phyloP scores from a whole-genome alignment of 192 early-diverging fungal genomes.

The Spizellomyces punctatus region DNA sequence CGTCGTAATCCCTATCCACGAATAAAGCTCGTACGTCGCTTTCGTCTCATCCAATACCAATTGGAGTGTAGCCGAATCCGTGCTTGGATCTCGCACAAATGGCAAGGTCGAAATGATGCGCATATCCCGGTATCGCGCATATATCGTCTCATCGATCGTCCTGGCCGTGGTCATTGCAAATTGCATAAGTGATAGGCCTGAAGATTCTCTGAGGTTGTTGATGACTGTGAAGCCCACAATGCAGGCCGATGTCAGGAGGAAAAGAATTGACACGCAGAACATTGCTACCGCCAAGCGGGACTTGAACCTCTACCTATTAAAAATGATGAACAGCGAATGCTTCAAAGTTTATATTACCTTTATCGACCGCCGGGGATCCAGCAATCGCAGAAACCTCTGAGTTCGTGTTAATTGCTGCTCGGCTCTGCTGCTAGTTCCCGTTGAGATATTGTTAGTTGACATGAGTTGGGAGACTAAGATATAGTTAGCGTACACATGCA shows the following conservation, averaged over 20 bases:
- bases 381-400: not conserved
- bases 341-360: conserved; percentile 7
- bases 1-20: conserved; percentile 31
- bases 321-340: not conserved
- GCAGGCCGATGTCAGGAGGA: conserved; percentile 15
- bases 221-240: conserved; percentile 7
- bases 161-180: not conserved
- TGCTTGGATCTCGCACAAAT: conserved; percentile 8
- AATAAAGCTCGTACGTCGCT: conserved; percentile 16
- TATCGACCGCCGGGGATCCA: conserved; percentile 25
- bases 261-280: conserved; percentile 17
- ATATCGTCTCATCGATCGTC: not conserved
- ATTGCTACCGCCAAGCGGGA: conserved; percentile 14
- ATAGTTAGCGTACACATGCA: not conserved
- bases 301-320: not conserved
- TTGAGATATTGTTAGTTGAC: no score
- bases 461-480: no score
- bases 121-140: conserved; percentile 27
- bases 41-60: conserved; percentile 8
- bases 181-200: conserved; percentile 16
- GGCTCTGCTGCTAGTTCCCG: not conserved
- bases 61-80: conserved; percentile 3
- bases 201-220: conserved; percentile 4
- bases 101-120: conserved; percentile 22
- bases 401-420: not conserved